Evolutionary conservation across 306 rosid species (phyloP).

Genomic region (Lithocarpus polystachyus): DNA sequence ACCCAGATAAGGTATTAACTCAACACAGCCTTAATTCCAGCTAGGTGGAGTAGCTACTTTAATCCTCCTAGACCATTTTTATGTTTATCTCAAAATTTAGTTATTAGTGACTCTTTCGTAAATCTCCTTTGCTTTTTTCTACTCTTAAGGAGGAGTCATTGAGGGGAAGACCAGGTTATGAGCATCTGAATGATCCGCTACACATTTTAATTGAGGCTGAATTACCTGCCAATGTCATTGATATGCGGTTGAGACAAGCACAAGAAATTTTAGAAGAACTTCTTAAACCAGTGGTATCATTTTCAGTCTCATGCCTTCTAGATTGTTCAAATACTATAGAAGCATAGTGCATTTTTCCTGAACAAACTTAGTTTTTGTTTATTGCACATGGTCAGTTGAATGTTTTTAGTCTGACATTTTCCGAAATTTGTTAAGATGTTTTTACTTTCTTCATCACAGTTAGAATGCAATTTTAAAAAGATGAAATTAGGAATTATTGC

Average conservation of each 20-base stretch:
- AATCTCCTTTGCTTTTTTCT: constrained; percentile 16
- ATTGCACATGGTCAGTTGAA: neutral
- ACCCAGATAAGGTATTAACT: constrained; percentile 44
- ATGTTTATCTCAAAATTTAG: constrained; percentile 4
- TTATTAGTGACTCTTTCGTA: constrained; percentile 7
- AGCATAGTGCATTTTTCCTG: neutral
- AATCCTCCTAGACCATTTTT: neutral
- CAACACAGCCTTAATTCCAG: neutral
- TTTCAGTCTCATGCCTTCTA: constrained; percentile 9
- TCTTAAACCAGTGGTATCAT: constrained; percentile 82
- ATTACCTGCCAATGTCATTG: constrained; percentile 72
- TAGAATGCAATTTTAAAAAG: neutral
- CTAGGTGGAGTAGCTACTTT: neutral
- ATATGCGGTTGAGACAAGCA: constrained; percentile 76
- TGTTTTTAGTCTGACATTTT: neutral
- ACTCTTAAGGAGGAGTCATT: constrained; percentile 69
- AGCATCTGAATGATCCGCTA: constrained; percentile 88
- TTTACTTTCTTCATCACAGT: neutral
- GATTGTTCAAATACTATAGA: neutral
- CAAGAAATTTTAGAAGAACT: constrained; percentile 87
- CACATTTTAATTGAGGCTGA: constrained; percentile 93
- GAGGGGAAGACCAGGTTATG: constrained; percentile 93
- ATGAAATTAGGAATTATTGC: neutral
- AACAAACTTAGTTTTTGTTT: neutral
- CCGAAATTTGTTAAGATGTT: neutral